Percentiles rank a stretch among this genome's conserved stretches.
These are phyloP conservation scores for Trichomonas vaginalis DNA, from an alignment of 208 protist genomes.

Conservation along the genomic window DNA sequence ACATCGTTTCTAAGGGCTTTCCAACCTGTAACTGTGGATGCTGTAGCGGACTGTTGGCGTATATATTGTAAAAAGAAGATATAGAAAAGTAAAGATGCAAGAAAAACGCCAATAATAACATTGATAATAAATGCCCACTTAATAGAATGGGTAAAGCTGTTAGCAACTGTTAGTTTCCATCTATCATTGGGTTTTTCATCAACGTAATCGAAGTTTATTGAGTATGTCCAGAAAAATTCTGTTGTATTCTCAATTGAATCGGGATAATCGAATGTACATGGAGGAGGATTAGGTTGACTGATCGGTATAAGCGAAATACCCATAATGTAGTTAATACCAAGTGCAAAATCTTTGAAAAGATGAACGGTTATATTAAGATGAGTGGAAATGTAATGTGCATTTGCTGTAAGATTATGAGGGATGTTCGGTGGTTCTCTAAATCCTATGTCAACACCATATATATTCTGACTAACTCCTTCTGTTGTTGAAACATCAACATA, in stretches of 20 bases:
- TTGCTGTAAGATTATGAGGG: background rate
- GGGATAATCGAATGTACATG: background rate
- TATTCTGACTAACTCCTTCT: background rate
- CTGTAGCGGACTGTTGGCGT: background rate
- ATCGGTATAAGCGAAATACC: background rate
- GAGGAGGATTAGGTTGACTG: background rate
- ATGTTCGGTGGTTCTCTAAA: background rate
- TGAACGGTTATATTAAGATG: background rate
- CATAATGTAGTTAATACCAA: background rate
- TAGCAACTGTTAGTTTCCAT: background rate
- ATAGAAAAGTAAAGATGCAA: background rate
- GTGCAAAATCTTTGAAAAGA: background rate
- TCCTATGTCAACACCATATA: background rate
- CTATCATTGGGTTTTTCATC: background rate
- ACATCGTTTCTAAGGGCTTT: background rate
- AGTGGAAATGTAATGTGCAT: background rate
- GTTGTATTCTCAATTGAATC: background rate
- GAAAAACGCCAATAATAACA: background rate
- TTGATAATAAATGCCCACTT: background rate
- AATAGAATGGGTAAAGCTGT: background rate
- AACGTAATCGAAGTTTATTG: background rate
- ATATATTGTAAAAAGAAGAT: background rate
- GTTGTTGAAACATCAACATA: background rate
- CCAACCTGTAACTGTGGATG: background rate
- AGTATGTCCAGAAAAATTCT: background rate